Evolutionary conservation across 2,329 filamentous ascomycete species (phyloP).

Genomic region (Alternaria ventricosa): DNA sequence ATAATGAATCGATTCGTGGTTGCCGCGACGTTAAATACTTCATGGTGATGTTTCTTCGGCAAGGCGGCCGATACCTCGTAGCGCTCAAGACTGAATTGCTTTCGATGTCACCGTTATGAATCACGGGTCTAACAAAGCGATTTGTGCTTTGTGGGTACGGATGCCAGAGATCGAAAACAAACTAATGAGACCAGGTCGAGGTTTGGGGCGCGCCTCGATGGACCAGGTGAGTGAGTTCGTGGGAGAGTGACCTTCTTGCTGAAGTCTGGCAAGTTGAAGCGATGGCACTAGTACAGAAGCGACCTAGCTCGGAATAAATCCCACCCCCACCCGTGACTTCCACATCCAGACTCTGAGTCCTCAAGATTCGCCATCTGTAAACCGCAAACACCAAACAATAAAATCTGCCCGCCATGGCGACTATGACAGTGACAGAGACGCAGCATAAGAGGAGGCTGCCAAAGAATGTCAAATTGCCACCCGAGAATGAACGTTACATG

Average conservation of each 20-base stretch:
- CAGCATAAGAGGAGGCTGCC: slow-evolving; percentile 60
- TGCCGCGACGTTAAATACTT: background rate
- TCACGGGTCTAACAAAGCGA: background rate
- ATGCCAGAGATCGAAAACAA: accelerated
- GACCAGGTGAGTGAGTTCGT: background rate
- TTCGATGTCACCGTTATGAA: background rate
- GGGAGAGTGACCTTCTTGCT: background rate
- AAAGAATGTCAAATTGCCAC: slow-evolving; percentile 78
- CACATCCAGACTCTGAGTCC: slow-evolving; percentile 26
- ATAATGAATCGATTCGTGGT: background rate
- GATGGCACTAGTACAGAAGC: slow-evolving; percentile 7
- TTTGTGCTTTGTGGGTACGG: background rate
- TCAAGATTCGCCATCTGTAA: slow-evolving; percentile 28
- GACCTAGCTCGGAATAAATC: slow-evolving; percentile 21
- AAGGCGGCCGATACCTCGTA: background rate
- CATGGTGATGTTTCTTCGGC: no score
- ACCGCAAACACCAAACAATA: slow-evolving; percentile 8
- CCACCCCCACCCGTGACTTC: slow-evolving; percentile 33
- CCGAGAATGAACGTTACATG: slow-evolving; percentile 94
- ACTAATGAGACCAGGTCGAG: background rate
- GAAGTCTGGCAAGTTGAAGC: background rate
- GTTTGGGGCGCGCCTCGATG: background rate
- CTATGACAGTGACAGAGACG: slow-evolving; percentile 64
- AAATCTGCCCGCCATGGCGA: slow-evolving; percentile 61
- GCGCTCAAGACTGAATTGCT: background rate